These are phyloP conservation scores for Yarrowia bubula DNA, from an alignment of 805 yeast genomes.

Conservation along the genomic window DNA sequence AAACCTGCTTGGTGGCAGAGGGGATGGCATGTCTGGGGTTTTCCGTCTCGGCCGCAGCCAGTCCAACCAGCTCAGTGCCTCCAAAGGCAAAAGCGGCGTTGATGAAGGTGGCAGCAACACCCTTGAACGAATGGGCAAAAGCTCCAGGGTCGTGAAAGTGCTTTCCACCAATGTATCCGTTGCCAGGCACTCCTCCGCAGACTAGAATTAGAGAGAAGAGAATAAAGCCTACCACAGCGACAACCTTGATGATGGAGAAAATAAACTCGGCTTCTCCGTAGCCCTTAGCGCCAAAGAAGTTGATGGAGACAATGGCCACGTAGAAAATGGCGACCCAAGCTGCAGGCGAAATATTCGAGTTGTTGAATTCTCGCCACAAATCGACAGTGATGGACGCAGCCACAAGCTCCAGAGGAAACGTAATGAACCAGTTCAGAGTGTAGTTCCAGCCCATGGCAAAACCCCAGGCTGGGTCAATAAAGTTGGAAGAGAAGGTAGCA, in stretches of 20 bases:
- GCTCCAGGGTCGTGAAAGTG: constrained; percentile 70
- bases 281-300: constrained; percentile 58
- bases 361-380: constrained; percentile 59
- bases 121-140: constrained; percentile 64
- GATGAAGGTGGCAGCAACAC: constrained; percentile 63
- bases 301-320: constrained; percentile 48
- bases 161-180: constrained; percentile 51
- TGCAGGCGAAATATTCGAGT: constrained; percentile 60
- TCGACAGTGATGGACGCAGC: constrained; percentile 59
- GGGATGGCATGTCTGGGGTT: constrained; percentile 67
- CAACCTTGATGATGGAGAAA: constrained; percentile 56
- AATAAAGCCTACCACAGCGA: constrained; percentile 61
- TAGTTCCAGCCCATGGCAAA: constrained; percentile 75
- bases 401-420: constrained; percentile 64
- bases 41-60: constrained; percentile 68
- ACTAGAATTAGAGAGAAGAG: constrained; percentile 54
- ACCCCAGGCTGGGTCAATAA: constrained; percentile 66
- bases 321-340: constrained; percentile 60
- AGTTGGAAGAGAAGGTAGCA: constrained; percentile 58
- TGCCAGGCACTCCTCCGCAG: constrained; percentile 59
- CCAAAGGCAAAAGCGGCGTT: constrained; percentile 72
- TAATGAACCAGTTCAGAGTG: constrained; percentile 61
- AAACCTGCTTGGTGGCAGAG: constrained; percentile 69
- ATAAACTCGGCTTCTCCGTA: constrained; percentile 70
- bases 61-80: constrained; percentile 67